Conservation (phyloP, 129 eudicot genomes). For the Lonicera japonica region DNA sequence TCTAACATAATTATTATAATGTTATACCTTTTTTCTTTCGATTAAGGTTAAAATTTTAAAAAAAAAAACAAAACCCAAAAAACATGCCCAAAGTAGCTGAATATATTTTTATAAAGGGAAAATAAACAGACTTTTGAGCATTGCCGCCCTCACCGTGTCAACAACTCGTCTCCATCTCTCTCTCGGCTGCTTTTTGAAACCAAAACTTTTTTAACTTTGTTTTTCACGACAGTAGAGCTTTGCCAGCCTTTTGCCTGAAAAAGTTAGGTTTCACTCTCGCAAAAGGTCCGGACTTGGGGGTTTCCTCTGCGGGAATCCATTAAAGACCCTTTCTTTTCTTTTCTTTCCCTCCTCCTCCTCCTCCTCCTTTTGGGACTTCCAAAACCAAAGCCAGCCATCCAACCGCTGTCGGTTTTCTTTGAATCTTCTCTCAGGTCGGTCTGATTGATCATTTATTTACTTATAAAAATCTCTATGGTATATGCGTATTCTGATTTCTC, state of each 20-base stretch:
- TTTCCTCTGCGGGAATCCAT: slow-evolving; percentile 9
- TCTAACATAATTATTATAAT: too few relatives aligned
- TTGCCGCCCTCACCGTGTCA: background rate
- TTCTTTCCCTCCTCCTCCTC: background rate
- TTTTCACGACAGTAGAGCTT: slow-evolving; percentile 50
- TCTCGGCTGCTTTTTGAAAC: slow-evolving; percentile 13
- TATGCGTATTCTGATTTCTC: too few relatives aligned
- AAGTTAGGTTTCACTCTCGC: slow-evolving; percentile 27
- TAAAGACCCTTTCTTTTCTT: slow-evolving; percentile 8
- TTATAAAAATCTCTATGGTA: background rate
- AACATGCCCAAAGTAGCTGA: too few relatives aligned
- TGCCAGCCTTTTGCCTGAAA: slow-evolving; percentile 32
- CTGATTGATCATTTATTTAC: too few relatives aligned
- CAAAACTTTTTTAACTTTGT: slow-evolving; percentile 26
- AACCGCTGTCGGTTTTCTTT: background rate
- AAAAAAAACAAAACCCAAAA: too few relatives aligned
- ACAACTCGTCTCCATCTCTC: too few relatives aligned
- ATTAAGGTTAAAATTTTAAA: too few relatives aligned
- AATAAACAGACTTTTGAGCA: too few relatives aligned
- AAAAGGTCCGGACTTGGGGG: background rate
- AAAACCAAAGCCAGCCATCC: too few relatives aligned
- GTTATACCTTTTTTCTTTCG: too few relatives aligned
- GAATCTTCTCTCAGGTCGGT: slow-evolving; percentile 6
- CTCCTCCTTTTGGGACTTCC: background rate
- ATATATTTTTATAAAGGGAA: too few relatives aligned